phyloP scores from a whole-genome alignment of 257 asterid genomes.

The Nicotiana knightiana region DNA sequence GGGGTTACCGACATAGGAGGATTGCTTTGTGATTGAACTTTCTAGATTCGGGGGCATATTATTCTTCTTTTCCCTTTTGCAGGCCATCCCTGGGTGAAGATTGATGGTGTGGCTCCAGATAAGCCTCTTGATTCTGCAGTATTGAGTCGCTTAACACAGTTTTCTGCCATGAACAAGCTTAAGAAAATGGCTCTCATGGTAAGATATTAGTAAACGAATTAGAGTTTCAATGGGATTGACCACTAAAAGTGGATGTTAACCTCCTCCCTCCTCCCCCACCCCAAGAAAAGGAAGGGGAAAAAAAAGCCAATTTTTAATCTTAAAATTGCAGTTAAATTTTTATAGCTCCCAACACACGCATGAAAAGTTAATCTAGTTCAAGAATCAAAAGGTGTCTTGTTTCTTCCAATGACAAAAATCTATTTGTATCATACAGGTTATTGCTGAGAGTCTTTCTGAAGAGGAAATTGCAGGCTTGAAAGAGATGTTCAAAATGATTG shows the following conservation, averaged over 20 bases:
- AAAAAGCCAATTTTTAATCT: background rate
- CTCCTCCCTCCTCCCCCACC: background rate
- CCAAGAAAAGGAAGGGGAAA: background rate
- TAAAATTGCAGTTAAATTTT: background rate
- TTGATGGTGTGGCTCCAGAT: slow-evolving; percentile 75
- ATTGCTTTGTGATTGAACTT: background rate
- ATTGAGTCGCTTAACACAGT: slow-evolving; percentile 41
- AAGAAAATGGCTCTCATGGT: slow-evolving; percentile 47
- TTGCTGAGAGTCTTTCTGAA: slow-evolving; percentile 31
- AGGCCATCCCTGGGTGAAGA: slow-evolving; percentile 85
- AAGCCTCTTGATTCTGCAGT: slow-evolving; percentile 80
- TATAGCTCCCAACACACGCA: background rate
- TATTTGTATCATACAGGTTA: slow-evolving; percentile 13
- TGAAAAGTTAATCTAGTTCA: background rate
- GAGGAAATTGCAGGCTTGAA: slow-evolving; percentile 33
- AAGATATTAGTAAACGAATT: background rate
- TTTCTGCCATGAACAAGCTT: slow-evolving; percentile 37
- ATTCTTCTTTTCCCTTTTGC: slow-evolving; percentile 6
- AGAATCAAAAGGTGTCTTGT: background rate
- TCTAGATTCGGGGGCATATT: background rate
- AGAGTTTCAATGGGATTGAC: background rate
- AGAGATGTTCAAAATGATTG: slow-evolving; percentile 33
- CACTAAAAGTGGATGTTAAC: background rate
- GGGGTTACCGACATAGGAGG: too few relatives aligned
- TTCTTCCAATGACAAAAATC: background rate